Base-by-base conservation (phyloP, 768 basidiomycete genomes). In the Auricularia sp. region DNA sequence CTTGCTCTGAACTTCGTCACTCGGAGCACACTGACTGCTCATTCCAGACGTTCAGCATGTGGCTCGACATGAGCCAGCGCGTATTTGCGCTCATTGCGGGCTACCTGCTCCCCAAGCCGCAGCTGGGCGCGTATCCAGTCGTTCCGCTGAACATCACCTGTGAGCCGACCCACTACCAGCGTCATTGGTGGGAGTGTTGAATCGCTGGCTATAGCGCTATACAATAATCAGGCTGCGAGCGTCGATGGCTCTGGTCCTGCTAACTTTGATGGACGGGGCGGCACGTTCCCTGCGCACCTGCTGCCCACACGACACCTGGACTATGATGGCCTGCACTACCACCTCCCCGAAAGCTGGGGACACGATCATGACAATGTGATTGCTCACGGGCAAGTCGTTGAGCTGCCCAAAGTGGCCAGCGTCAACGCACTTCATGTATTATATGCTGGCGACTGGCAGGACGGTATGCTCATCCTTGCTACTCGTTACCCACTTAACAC, bases 381-480 rank as follows among this genome's bases (percentile, higher is more conserved):
- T 35, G 74, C 80, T 16, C 65, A 76, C 6, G 75, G 76, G 1
- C 83, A 84, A 64, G 70, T 76, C 3, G 61, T 84, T 12, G 23
- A 59, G 23, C 21, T 59, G 18, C 56, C 56, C 56, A 65, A 71
- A 5, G 70, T 79, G 21, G 62, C 69, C 7, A 62, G 70, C 0
- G 69, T 73, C n/a, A 76, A 74, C 0, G 75, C 70, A 65, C 73
- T 77, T 1, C 83, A 83, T 65, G 76, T 83, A 65, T 68, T 84
- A 33, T 80, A 83, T 64, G 73, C 82, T 61, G 66, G 69, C 8
- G 69, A 70, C 56, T 70, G 65, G 65, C 68, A 83, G 11, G 83
- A 83, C 67, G 74, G 80, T 23, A 29, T 29, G 29, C 29, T 29
- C 29, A 29, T 29, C 29, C 29, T 29, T 29, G 29, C 29, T 29